Evolutionary conservation across 352 stramenopile genomes (phyloP), one percentile per base, ranked within the genome.

Genomic region (Phytophthora kernoviae): DNA sequence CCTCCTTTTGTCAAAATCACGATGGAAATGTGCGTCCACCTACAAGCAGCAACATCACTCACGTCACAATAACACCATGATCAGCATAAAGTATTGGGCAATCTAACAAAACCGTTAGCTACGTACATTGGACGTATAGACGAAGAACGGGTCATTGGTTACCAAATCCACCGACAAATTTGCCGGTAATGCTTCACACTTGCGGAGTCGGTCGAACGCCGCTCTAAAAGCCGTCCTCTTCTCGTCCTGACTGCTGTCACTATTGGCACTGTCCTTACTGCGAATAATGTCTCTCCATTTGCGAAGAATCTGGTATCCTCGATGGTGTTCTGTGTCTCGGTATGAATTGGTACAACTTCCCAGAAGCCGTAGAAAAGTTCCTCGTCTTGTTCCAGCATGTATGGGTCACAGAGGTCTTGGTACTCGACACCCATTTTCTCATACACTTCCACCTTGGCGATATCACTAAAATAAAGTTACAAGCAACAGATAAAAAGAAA

Each of bases 331-430:
- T 0, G 90, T 80, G 50, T 91, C 77, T 22, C 88, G 71, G 58
- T 98, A 98, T 14, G 82, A 69, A 64, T 97, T 94, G 40, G 87
- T 75, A 53, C 88, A 98, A 47, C 77, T 83, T 24, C 89, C 92
- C 92, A 98, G 65, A 98, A 98, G 8, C 89, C 90, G 56, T 96
- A 96, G 60, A 98, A 98, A 52, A 91, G 26, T 42, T 82, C 60
- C n/a, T 81, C 76, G 55, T 94, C 81, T 55, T 96, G 74, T 34
- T 77, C 72, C 12, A 96, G 58, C 84, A 81, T 94, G 54, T 91
- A 86, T 11, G 89, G 88, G 44, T 93, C 78, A 58, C 91, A 98
- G 11, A 98, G 58, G 68, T 97, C 89, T 37, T 92, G 76, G 77
- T 98, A 98, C 21, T 93, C 86, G 45, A 96, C 73, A 17, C 78